A percentile compares a stretch with the other conserved stretches of the same genome.
Evolutionary conservation across 2,329 filamentous ascomycete species (phyloP).

Genomic region (Rutstroemia sydowiana): DNA sequence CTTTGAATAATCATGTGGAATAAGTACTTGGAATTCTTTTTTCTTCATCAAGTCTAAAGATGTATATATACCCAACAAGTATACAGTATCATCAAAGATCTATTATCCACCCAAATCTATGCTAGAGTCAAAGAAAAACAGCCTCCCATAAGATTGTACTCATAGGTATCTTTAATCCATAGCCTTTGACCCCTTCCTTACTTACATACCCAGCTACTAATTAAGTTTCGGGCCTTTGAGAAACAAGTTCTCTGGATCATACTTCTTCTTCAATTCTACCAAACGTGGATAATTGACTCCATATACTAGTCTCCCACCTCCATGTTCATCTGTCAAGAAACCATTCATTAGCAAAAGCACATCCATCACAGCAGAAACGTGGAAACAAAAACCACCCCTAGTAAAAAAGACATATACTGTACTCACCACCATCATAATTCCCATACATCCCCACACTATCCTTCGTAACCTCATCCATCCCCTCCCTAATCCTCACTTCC

Average conservation of each 20-base stretch:
- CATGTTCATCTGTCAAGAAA: slow-evolving; percentile 7
- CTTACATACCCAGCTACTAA: background rate
- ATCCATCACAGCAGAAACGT: too few relatives aligned
- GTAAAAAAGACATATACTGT: background rate
- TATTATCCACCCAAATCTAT: too few relatives aligned
- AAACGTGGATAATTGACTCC: slow-evolving; percentile 17
- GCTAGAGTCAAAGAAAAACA: too few relatives aligned
- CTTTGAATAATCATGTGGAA: too few relatives aligned
- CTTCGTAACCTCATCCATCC: slow-evolving; percentile 4
- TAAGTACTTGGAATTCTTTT: too few relatives aligned
- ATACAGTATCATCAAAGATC: too few relatives aligned
- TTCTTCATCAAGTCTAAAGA: too few relatives aligned
- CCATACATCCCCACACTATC: slow-evolving; percentile 9
- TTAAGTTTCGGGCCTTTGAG: slow-evolving; percentile 5
- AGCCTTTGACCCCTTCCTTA: too few relatives aligned
- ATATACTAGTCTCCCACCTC: slow-evolving; percentile 12
- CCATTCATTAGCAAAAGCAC: slow-evolving; percentile 1
- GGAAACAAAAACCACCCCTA: background rate
- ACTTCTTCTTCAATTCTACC: slow-evolving; percentile 19
- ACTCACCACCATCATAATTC: slow-evolving; percentile 11
- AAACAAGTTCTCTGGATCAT: slow-evolving; percentile 16
- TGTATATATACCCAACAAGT: too few relatives aligned
- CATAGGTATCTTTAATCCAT: too few relatives aligned
- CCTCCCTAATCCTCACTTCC: slow-evolving; percentile 9
- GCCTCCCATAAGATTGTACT: too few relatives aligned